phyloP scores from a whole-genome alignment of 2,329 filamentous ascomycete genomes.

The Colletotrichum sublineola region DNA sequence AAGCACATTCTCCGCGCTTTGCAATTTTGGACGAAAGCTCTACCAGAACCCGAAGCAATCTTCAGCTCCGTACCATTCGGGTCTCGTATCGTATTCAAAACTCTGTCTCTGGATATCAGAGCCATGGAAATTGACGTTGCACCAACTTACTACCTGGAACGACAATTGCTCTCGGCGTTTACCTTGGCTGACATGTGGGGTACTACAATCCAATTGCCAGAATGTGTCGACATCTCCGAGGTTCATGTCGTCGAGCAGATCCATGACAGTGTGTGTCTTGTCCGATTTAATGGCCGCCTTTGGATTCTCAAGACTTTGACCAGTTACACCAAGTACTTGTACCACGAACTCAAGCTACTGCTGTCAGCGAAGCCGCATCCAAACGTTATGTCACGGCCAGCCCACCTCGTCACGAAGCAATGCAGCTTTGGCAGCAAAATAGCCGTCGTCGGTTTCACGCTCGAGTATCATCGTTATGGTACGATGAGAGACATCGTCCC shows the following conservation, averaged over 20 bases:
- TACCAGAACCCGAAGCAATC: conserved; percentile 48
- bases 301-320: conserved; percentile 72
- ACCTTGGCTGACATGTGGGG: conserved; percentile 61
- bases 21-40: conserved; percentile 61
- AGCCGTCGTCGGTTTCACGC: conserved; percentile 69
- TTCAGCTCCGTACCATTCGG: conserved; percentile 68
- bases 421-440: conserved; percentile 68
- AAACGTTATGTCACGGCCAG: conserved; percentile 65
- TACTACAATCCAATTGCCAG: conserved; percentile 56
- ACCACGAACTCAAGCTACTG: conserved; percentile 70
- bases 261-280: conserved; percentile 71
- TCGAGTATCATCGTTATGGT: conserved; percentile 67
- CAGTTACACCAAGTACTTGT: conserved; percentile 70
- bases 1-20: conserved; percentile 67
- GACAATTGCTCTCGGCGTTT: conserved; percentile 61
- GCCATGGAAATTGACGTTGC: conserved; percentile 62
- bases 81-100: conserved; percentile 67
- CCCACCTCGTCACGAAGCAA: conserved; percentile 67
- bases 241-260: conserved; percentile 67
- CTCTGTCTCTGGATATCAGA: conserved; percentile 61
- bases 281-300: conserved; percentile 56
- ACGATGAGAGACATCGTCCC: conserved; percentile 69
- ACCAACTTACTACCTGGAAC: conserved; percentile 66
- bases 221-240: conserved; percentile 61
- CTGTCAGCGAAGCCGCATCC: conserved; percentile 65